Base-by-base conservation (phyloP, 1,284 basidiomycete genomes). In the Ceratobasidium papillatum region DNA sequence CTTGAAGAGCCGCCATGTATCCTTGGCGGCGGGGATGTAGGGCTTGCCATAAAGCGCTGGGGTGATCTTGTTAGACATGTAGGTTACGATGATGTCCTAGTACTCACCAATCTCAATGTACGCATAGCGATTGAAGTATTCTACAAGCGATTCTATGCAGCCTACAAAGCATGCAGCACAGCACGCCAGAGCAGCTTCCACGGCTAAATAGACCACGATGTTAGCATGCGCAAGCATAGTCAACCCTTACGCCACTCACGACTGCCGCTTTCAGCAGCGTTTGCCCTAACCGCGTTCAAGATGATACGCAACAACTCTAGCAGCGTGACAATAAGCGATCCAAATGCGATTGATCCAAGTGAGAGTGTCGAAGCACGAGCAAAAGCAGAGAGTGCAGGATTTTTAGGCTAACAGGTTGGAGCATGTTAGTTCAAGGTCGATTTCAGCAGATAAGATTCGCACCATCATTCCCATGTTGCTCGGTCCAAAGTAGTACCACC, bases 301-400 rank as follows among this genome's bases (percentile, higher is more conserved):
- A 94, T 80, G 74, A 94, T 85, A 58, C 89, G 84, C 56, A 96
- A 78, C 3, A 95, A 80, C 78, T 97, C 95, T 59, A 97, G 85
- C 36, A 97, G 80, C 0, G 95, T 94, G 56, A 97, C 94, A 76
- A 97, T 94, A 78, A 97, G 84, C 1, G 91, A 94, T 3, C 95
- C 95, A 79, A 96, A 95, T 3, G 94, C 93, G 79, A 97, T 95
- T 0, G 93, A 94, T 5, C 94, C 95, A 36, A 98, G 86, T 0
- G 93, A 95, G 69, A 92, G 84, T 0, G 94, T 95, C 17, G 91
- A 92, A n/a, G 94, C 91, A 32, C 95, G 89, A 45, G 87, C 86
- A 80, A 97, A 93, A 0, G 93, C 86, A 56, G 89, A 87, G 1
- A 89, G 78, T 27, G 91, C 92, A 0, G 93, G 92, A 79, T 91